These are phyloP conservation scores for Acanthamoeba triangularis DNA, from an alignment of 208 protist genomes.

Conservation along the genomic window DNA sequence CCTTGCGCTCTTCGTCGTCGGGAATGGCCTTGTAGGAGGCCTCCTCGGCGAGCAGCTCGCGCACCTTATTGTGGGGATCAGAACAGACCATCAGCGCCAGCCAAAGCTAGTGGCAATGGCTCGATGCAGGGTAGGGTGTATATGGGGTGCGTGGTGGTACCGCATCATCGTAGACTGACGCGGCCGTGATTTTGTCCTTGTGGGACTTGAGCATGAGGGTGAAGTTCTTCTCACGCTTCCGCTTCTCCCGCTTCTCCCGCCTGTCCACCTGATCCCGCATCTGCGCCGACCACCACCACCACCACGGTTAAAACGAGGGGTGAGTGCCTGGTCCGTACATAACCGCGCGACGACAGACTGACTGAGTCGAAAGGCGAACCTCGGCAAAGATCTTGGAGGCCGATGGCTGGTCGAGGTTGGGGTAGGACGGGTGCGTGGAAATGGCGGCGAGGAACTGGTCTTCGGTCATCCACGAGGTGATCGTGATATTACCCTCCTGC, in stretches of 20 bases:
- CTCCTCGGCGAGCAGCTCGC: neutral
- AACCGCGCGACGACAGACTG: neutral
- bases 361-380: neutral
- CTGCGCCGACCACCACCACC: neutral
- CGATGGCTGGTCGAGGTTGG: neutral
- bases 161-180: neutral
- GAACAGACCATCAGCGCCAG: neutral
- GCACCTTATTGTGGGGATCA: neutral
- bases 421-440: conserved; percentile 15
- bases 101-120: neutral
- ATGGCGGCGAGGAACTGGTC: conserved; percentile 44
- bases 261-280: neutral
- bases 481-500: conserved; percentile 12
- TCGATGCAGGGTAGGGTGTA: too few relatives aligned
- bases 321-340: neutral
- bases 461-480: neutral
- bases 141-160: neutral
- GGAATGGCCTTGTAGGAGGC: neutral
- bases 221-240: conserved; percentile 34
- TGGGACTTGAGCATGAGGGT: neutral
- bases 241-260: neutral
- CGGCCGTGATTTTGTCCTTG: neutral
- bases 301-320: neutral
- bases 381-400: neutral
- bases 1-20: neutral